Evolutionary conservation across 2,329 filamentous ascomycete species (phyloP).

Genomic region (Ophiostoma pallidulum): DNA sequence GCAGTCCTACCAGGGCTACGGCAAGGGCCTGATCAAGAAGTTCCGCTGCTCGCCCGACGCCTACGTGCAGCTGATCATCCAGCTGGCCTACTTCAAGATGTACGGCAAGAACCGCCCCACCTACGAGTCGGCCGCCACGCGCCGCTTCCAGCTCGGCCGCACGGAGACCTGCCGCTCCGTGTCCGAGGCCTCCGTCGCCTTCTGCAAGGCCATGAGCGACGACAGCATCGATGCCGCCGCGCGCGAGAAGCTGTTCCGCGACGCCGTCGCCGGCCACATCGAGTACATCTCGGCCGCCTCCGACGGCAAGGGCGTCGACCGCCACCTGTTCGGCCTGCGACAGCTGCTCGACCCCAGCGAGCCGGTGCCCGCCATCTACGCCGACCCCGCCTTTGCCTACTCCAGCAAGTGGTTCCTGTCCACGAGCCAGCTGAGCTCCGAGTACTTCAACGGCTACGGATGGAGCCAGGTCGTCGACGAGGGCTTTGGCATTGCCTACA

Average conservation of each 20-base stretch:
- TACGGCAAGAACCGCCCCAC: constrained; percentile 96
- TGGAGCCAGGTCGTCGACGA: constrained; percentile 97
- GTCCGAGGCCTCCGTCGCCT: constrained; percentile 82
- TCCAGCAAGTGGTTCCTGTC: constrained; percentile 83
- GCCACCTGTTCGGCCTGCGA: constrained; percentile 96
- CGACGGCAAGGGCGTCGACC: constrained; percentile 88
- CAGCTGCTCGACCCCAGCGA: constrained; percentile 75
- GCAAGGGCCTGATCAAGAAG: constrained; percentile 98
- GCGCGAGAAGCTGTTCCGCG: constrained; percentile 66
- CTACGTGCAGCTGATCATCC: constrained; percentile 97
- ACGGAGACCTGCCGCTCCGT: constrained; percentile 94
- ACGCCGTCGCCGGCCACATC: constrained; percentile 70
- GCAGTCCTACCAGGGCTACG: constrained; percentile 93
- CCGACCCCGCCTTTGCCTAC: constrained; percentile 79
- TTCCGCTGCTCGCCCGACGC: constrained; percentile 98
- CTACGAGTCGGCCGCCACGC: constrained; percentile 91
- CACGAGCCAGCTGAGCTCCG: constrained; percentile 80
- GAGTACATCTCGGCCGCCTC: constrained; percentile 86
- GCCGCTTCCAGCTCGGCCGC: constrained; percentile 90
- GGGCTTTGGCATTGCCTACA: constrained; percentile 96
- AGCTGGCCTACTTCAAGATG: constrained; percentile 98
- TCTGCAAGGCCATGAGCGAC: constrained; percentile 81
- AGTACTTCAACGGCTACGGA: constrained; percentile 98
- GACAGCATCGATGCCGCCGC: constrained; percentile 36
- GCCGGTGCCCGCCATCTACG: constrained; percentile 71